Conservation (phyloP, 192 early-diverging fungal species). For the Backusella tuberculispora region DNA sequence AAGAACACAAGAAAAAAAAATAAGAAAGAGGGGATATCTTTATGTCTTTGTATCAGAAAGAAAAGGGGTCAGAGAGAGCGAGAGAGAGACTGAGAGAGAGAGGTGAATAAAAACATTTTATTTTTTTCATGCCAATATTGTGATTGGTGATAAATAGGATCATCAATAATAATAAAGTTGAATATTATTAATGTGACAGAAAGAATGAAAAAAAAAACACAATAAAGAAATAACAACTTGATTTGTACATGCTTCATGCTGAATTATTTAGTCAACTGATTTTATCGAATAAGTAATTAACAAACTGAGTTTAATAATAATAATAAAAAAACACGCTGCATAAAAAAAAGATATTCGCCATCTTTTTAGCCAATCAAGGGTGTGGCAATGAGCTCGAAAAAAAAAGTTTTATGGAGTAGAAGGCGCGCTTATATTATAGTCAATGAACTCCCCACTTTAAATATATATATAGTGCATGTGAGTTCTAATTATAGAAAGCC, state of each 20-base stretch:
- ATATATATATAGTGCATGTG: slow-evolving; percentile 11
- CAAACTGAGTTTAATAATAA: slow-evolving; percentile 9
- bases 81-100: not conserved
- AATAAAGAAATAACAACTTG: no score
- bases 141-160: not conserved
- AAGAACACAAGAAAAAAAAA: not conserved
- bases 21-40: not conserved
- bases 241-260: not conserved
- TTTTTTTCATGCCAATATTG: not conserved
- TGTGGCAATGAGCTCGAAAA: not conserved
- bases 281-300: not conserved
- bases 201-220: no score
- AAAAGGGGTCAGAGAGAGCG: not conserved
- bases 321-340: not conserved
- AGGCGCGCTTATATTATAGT: not conserved
- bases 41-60: not conserved
- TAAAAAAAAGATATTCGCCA: not conserved
- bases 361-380: not conserved
- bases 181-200: not conserved
- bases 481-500: slow-evolving; percentile 9
- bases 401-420: not conserved
- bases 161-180: not conserved
- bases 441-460: not conserved
- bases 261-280: not conserved
- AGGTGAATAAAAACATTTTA: not conserved